Evolutionary conservation across 129 eudicot species (phyloP), one percentile per base, ranked within the genome.

Genomic region (Flaveria brownii): DNA sequence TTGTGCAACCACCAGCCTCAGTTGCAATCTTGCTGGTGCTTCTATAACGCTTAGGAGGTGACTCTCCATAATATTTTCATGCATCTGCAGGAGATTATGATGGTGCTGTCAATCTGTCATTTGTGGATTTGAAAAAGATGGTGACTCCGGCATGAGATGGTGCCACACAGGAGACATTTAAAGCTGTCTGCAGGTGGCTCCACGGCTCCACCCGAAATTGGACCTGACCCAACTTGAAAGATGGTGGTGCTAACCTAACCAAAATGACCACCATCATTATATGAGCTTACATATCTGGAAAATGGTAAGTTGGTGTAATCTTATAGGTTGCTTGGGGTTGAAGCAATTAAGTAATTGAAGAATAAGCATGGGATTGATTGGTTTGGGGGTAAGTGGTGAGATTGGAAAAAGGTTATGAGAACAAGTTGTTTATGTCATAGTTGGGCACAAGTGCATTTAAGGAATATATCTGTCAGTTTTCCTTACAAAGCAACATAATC

Each of bases 391-490:
- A 72, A 72, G 26, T 20, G 13, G 62, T 71, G n/a, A 18, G 63
- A 49, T 23, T 49, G 74, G 8, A n/a, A 50, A 16, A 65, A 23
- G 68, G 68, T 62, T 70, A 9, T 52, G 14, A 9, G 43, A 26
- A 23, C 60, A 70, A 20, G 3, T 71, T 51, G 67, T 51, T 50
- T 51, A 71, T 70, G 16, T 73, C 51, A 59, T 73, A 14, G 56
- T 42, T 73, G 77, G 69, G 77, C 59, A 57, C 10, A 73, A 57
- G 43, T 73, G 77, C 57, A 42, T 52, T 56, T 57, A 39, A 55
- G 0, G 77, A 39, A 56, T 55, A 59, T 73, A 57, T 14, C 77
- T 73, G 55, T 41, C 56, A 41, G 4, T 57, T 73, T 52, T 59
- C 41, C 42, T 41, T 59, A 41, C 62, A 56, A 73, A 73, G 69